phyloP scores from a whole-genome alignment of 1,284 basidiomycete genomes.

The Gastroboletus turbinatus region DNA sequence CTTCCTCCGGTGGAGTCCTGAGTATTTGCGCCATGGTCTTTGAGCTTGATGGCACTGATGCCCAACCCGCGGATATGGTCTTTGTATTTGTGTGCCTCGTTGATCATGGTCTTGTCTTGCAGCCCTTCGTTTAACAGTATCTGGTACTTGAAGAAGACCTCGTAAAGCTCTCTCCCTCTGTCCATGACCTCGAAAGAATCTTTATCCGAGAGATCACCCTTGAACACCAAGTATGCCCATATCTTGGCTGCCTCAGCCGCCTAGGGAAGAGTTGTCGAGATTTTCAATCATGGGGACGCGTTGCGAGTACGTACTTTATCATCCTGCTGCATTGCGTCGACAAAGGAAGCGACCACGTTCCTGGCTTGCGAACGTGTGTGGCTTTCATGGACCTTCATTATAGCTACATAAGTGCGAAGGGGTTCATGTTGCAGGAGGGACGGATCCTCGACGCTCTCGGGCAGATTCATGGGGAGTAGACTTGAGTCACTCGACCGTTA shows the following conservation, averaged over 20 bases:
- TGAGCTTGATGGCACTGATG: constrained; percentile 5
- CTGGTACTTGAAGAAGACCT: constrained; percentile 25
- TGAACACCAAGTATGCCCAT: constrained; percentile 19
- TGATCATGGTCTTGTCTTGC: not conserved
- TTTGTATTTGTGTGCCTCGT: not conserved
- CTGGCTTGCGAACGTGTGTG: constrained; percentile 4
- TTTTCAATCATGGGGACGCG: not conserved
- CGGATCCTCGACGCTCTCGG: constrained; percentile 15
- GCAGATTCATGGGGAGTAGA: constrained; percentile 21
- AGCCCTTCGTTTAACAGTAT: not conserved
- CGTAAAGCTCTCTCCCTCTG: constrained; percentile 15
- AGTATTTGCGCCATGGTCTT: not conserved
- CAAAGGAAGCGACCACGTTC: constrained; percentile 1
- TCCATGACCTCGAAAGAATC: constrained; percentile 12
- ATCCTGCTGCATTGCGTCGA: constrained; percentile 15
- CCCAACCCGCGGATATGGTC: constrained; percentile 3
- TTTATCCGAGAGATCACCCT: not conserved
- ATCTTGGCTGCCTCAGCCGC: constrained; percentile 9
- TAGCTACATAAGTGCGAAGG: constrained; percentile 9
- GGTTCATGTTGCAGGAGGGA: constrained; percentile 27
- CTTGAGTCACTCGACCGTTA: not conserved
- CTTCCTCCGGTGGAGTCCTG: not conserved
- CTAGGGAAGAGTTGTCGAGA: constrained; percentile 9
- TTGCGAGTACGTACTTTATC: constrained; percentile 16
- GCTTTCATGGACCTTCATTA: no score